Percentiles rank a stretch among this genome's conserved stretches.
These are phyloP conservation scores for Coniochaeta sp. DNA, from an alignment of 2,329 filamentous ascomycete species.

Conservation along the genomic window DNA sequence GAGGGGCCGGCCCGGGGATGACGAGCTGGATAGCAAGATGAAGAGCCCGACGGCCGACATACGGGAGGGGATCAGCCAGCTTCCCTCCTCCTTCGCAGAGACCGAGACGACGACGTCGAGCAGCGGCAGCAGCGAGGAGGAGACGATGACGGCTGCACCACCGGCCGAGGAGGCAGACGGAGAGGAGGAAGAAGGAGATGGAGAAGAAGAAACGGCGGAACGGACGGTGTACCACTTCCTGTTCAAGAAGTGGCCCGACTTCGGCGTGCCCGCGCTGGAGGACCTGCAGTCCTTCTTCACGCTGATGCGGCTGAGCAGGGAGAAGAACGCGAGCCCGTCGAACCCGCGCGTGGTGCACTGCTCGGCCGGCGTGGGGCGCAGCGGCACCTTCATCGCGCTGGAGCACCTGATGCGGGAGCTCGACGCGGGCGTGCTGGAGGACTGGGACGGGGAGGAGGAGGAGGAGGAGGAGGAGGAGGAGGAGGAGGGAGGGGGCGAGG, in stretches of 20 bases:
- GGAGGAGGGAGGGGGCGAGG: background rate
- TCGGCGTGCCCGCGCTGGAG: constrained; percentile 66
- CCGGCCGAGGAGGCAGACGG: too few relatives aligned
- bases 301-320: constrained; percentile 60
- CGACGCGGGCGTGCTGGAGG: constrained; percentile 60
- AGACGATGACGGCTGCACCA: background rate
- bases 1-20: background rate
- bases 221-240: constrained; percentile 75
- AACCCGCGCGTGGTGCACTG: constrained; percentile 81
- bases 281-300: constrained; percentile 62
- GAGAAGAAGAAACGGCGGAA: too few relatives aligned
- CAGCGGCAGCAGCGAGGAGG: too few relatives aligned
- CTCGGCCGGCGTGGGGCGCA: constrained; percentile 88
- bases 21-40: constrained; percentile 9
- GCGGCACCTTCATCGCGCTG: constrained; percentile 92
- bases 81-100: background rate
- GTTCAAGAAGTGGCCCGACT: constrained; percentile 86
- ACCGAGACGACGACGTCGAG: background rate
- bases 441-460: constrained; percentile 24
- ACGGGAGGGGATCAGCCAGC: background rate
- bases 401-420: constrained; percentile 84
- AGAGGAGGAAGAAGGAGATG: constrained; percentile 12
- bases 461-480: background rate
- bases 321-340: constrained; percentile 43
- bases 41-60: constrained; percentile 5